A percentile compares a stretch with the other conserved stretches of the same genome.
Evolutionary conservation across 768 basidiomycete genomes (phyloP).

Genomic region (Russula brevipes): DNA sequence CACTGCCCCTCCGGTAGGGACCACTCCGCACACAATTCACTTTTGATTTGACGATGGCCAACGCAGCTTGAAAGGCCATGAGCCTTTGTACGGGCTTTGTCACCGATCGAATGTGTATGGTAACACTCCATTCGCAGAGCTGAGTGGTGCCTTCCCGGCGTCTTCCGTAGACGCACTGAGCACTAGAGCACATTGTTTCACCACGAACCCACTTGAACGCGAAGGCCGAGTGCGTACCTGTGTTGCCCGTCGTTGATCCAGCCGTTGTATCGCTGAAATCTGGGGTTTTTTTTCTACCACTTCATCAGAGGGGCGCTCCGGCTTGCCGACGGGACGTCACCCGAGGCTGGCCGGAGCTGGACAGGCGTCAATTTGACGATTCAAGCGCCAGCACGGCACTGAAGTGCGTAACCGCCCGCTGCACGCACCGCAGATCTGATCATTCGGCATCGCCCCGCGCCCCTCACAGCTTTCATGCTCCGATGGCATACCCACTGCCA

Average conservation of each 20-base stretch:
- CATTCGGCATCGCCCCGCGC: neutral
- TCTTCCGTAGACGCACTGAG: slow-evolving; percentile 30
- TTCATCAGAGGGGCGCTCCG: slow-evolving; percentile 12
- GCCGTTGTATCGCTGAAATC: neutral
- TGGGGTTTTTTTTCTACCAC: neutral
- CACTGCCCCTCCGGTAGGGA: slow-evolving; percentile 33
- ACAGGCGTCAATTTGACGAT: slow-evolving; percentile 36
- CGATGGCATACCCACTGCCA: slow-evolving; percentile 52
- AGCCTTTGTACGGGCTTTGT: slow-evolving; percentile 41
- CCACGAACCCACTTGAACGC: slow-evolving; percentile 27
- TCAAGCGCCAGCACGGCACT: slow-evolving; percentile 37
- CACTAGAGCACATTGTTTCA: slow-evolving; percentile 38
- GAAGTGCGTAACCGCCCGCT: slow-evolving; percentile 33
- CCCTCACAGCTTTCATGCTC: slow-evolving; percentile 38
- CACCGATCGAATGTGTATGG: slow-evolving; percentile 50
- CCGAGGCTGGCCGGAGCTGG: slow-evolving; percentile 48
- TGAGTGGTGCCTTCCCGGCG: slow-evolving; percentile 52
- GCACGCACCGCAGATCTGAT: neutral
- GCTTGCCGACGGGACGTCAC: slow-evolving; percentile 51
- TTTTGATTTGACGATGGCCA: neutral
- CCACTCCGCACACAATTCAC: neutral
- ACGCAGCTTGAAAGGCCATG: slow-evolving; percentile 35
- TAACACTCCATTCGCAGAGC: slow-evolving; percentile 48
- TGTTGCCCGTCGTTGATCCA: neutral
- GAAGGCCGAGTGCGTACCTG: slow-evolving; percentile 11